A percentile compares a stretch with the other conserved stretches of the same genome.
Conservation (phyloP, 768 basidiomycete genomes). For the Pisolithus sp. region DNA sequence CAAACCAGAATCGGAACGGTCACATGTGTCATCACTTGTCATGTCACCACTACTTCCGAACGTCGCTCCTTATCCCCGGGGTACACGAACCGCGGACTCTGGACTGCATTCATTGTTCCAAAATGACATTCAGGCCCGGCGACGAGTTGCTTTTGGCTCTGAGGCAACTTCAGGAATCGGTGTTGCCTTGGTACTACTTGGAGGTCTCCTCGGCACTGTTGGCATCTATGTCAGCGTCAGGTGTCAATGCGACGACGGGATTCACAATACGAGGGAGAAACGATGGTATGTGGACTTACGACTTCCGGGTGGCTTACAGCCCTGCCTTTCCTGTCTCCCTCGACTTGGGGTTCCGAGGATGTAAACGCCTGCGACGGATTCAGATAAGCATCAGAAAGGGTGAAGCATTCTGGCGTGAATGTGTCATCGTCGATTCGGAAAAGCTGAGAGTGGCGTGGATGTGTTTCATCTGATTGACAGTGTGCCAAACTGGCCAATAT, state of each 20-base stretch:
- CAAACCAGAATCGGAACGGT: background rate
- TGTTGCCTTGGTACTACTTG: background rate
- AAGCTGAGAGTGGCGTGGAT: no score
- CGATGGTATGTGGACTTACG: background rate
- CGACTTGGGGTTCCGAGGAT: background rate
- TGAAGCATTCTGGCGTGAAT: no score
- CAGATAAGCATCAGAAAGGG: no score
- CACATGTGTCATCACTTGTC: no score
- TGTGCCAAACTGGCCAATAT: no score
- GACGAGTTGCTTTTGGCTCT: background rate
- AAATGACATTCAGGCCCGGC: no score
- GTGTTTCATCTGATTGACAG: no score
- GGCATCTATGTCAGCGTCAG: no score
- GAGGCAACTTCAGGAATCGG: background rate
- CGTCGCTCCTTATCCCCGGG: background rate
- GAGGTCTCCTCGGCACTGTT: background rate
- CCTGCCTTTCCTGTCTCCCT: conserved; percentile 2
- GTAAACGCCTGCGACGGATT: no score
- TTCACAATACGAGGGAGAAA: background rate
- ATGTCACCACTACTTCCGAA: no score
- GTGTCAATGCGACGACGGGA: background rate
- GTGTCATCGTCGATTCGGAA: no score
- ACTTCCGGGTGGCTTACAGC: background rate
- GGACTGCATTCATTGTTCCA: background rate
- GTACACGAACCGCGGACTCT: background rate